phyloP scores from a whole-genome alignment of 768 basidiomycete genomes.

The Suillus subaureus region DNA sequence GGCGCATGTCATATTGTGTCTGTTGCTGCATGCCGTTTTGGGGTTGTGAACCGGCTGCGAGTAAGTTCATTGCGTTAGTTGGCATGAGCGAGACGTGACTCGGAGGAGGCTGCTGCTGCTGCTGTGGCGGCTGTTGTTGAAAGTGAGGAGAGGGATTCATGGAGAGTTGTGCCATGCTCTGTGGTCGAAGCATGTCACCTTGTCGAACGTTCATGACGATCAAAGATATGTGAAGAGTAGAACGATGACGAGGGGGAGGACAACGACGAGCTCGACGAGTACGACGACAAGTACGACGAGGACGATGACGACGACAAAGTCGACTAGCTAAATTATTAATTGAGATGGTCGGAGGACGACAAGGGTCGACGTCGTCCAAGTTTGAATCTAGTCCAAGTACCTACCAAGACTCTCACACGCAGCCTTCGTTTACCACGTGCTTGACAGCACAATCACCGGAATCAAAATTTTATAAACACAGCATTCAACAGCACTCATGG shows the following conservation, averaged over 20 bases:
- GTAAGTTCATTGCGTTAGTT: constrained; percentile 42
- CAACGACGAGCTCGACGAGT: neutral
- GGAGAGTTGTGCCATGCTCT: constrained; percentile 43
- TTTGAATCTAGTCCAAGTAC: constrained; percentile 15
- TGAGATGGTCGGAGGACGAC: constrained; percentile 4
- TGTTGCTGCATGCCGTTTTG: constrained; percentile 21
- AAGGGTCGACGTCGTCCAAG: constrained; percentile 9
- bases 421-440: constrained; percentile 35
- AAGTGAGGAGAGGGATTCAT: constrained; percentile 35
- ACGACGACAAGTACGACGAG: neutral
- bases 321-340: constrained; percentile 1
- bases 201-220: constrained; percentile 52
- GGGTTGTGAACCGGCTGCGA: constrained; percentile 30
- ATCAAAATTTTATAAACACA: constrained; percentile 5
- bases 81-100: constrained; percentile 41
- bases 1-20: constrained; percentile 5
- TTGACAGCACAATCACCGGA: constrained; percentile 5
- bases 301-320: neutral
- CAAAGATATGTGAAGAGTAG: constrained; percentile 14
- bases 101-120: constrained; percentile 31
- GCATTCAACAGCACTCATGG: constrained; percentile 46
- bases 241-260: neutral
- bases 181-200: constrained; percentile 48
- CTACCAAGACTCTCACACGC: constrained; percentile 18
- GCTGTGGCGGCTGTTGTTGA: constrained; percentile 39